Percentiles rank a stretch among this genome's conserved stretches.
Conservation (phyloP, 345 rosid genomes). For the Kandelia obovata region DNA sequence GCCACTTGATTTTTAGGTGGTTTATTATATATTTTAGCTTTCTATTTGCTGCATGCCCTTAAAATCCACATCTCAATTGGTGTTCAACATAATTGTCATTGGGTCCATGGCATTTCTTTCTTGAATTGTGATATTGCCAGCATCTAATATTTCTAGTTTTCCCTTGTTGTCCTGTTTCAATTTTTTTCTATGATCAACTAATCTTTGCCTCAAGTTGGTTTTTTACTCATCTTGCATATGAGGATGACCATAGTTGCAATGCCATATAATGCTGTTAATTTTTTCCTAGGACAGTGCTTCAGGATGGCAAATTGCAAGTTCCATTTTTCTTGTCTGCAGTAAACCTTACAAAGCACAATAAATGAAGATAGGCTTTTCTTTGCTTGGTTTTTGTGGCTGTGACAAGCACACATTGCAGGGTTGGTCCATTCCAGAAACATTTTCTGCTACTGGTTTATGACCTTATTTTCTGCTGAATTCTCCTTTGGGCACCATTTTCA, state of each 20-base stretch:
- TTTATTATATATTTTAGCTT: no score
- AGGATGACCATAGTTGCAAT: conserved; percentile 27
- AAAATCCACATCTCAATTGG: no score
- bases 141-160: not conserved
- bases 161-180: not conserved
- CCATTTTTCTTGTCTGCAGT: no score
- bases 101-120: not conserved
- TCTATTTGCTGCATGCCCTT: no score
- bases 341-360: no score
- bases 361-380: no score
- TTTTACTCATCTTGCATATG: conserved; percentile 28
- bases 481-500: not conserved
- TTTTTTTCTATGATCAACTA: conserved; percentile 8
- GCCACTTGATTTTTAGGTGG: no score
- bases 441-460: no score
- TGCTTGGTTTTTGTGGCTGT: no score
- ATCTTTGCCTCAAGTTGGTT: conserved; percentile 38
- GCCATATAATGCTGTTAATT: conserved; percentile 14
- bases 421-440: no score
- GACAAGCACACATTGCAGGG: no score
- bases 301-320: conserved; percentile 25
- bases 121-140: not conserved
- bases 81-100: no score
- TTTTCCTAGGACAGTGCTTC: conserved; percentile 7
- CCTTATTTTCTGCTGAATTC: not conserved